Percentiles rank a stretch among this genome's conserved stretches.
phyloP scores from a whole-genome alignment of 768 basidiomycete genomes.

The Arthromyces matolae region DNA sequence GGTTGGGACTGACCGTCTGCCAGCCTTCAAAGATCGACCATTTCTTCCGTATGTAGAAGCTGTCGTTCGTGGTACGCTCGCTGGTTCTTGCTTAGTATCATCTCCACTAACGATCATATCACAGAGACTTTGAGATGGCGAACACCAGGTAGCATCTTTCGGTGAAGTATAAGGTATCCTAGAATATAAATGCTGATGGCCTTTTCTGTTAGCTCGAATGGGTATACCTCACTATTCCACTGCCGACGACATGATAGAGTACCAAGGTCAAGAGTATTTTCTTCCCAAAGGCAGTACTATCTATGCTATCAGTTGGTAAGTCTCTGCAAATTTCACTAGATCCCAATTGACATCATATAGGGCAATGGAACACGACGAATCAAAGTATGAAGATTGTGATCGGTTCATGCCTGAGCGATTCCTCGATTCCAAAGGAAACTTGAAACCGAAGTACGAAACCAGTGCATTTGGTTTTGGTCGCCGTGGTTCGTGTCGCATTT shows the following conservation, averaged over 20 bases:
- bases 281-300: background rate
- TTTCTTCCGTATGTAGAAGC: too few species aligned
- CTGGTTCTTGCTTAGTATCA: background rate
- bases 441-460: background rate
- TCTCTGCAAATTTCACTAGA: too few species aligned
- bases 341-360: too few species aligned
- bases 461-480: background rate
- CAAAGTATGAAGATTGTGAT: background rate
- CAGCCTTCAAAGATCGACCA: background rate
- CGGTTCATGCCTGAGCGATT: background rate
- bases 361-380: background rate
- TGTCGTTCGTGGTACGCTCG: background rate
- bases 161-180: too few species aligned
- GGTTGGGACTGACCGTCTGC: background rate
- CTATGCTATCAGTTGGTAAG: background rate
- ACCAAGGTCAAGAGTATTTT: background rate
- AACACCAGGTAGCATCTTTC: background rate
- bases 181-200: background rate
- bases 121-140: background rate
- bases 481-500: background rate
- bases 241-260: background rate
- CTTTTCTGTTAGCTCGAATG: background rate
- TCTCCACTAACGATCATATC: background rate
- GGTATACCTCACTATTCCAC: background rate
- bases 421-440: background rate